Evolutionary conservation across 1,284 basidiomycete species (phyloP), one percentile per base, ranked within the genome.

Genomic region (Kalmanozyma brasiliensis): DNA sequence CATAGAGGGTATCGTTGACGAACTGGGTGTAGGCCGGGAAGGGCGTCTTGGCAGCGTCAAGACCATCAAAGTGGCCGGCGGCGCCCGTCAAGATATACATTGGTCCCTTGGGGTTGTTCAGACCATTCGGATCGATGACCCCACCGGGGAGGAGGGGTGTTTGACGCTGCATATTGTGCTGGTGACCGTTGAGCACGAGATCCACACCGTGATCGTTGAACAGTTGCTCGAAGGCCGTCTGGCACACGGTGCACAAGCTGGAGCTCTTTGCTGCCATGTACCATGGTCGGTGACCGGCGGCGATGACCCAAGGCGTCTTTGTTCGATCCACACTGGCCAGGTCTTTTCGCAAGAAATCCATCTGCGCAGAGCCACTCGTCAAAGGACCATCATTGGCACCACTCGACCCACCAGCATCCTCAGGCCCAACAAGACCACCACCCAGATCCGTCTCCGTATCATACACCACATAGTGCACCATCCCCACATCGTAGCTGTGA

Each of bases 251-350:
- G 74, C 71, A 82, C 10, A 46, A 35, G 19, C 17, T 24, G 2
- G 23, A 24, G 64, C 38, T 26, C 22, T 33, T 65, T 47, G 16
- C 53, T 22, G 52, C 74, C 64, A 57, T 72, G 48, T 64, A 69
- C 71, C 56, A 70, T 5, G 73, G 79, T 32, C 79, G 20, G 59
- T 83, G 82, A 32, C 76, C 80, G n/a, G 77, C 65, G 17, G 77
- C 81, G 33, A 83, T 43, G 16, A 83, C 76, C 82, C 82, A 83
- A 13, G 82, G 82, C 5, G 82, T 83, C 66, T 79, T 73, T 36
- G 17, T 56, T 13, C 82, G 69, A 64, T 83, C 76, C 7, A 83
- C 79, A 9, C 49, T 52, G 4, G 78, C 80, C 26, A 83, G 73
- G 55, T 83, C 81, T 26, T 74, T 61, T 36, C 79, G 52, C 23